Evolutionary conservation across 352 stramenopile species (phyloP).

Genomic region (Globisporangium echinulatum): DNA sequence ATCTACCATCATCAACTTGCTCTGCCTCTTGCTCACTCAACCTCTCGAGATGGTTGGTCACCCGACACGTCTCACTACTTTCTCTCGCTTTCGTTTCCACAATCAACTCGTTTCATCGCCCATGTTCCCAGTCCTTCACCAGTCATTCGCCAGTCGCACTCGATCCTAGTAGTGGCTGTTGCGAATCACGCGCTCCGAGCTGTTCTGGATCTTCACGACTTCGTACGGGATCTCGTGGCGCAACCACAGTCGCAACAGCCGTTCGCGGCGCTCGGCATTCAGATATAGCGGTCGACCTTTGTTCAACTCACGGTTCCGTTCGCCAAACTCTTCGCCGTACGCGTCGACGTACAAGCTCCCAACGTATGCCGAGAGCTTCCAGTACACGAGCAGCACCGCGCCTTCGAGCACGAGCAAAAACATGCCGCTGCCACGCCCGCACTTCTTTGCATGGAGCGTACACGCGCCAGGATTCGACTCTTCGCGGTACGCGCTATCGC

Average conservation of each 20-base stretch:
- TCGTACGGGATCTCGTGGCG: constrained; percentile 82
- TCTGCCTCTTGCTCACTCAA: neutral
- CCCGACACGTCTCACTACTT: neutral
- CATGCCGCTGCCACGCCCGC: constrained; percentile 71
- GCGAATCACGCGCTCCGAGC: constrained; percentile 80
- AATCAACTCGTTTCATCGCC: neutral
- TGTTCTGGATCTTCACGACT: constrained; percentile 87
- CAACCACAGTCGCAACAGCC: constrained; percentile 68
- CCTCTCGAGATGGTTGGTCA: too few species aligned
- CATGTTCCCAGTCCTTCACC: constrained; percentile 1
- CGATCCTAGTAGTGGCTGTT: constrained; percentile 74
- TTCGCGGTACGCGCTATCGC: constrained; percentile 69
- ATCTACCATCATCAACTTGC: neutral
- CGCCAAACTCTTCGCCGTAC: constrained; percentile 85
- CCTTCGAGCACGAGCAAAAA: constrained; percentile 82
- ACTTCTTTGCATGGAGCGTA: constrained; percentile 83
- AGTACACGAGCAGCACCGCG: constrained; percentile 80
- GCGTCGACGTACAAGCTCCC: constrained; percentile 83
- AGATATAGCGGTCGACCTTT: constrained; percentile 79
- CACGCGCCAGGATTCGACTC: constrained; percentile 79
- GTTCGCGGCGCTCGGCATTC: constrained; percentile 61
- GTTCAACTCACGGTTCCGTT: constrained; percentile 74
- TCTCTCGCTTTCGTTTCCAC: neutral
- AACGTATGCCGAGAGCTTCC: constrained; percentile 80
- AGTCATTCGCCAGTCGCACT: neutral